phyloP scores from a whole-genome alignment of 768 basidiomycete genomes.

The Crassisporium funariophilum region DNA sequence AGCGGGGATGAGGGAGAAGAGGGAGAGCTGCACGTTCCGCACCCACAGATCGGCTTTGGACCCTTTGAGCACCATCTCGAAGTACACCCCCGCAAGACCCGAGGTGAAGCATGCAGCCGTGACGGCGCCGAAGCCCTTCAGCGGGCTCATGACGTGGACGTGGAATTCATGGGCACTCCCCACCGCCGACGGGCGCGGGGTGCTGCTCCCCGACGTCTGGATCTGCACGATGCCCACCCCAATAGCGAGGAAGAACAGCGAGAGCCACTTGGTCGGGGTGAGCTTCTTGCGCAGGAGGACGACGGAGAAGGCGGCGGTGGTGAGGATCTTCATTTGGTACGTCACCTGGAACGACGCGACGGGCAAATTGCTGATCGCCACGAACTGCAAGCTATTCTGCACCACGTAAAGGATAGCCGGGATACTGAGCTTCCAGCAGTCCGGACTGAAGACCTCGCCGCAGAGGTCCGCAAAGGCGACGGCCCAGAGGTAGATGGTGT shows the following conservation, averaged over 20 bases:
- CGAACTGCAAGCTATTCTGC: conserved; percentile 97
- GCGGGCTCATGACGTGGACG: conserved; percentile 78
- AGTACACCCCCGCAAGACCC: conserved; percentile 96
- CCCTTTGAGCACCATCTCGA: conserved; percentile 96
- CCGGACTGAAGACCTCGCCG: conserved; percentile 79
- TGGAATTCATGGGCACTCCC: conserved; percentile 73
- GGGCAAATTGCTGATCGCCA: conserved; percentile 92
- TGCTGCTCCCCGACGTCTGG: conserved; percentile 49
- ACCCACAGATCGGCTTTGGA: conserved; percentile 93
- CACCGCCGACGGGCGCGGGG: conserved; percentile 40
- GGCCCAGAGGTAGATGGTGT: conserved; percentile 46
- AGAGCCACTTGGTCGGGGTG: conserved; percentile 78
- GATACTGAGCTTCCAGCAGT: conserved; percentile 98
- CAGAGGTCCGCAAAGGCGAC: conserved; percentile 58
- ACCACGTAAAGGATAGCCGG: conserved; percentile 94
- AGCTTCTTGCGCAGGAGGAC: conserved; percentile 77
- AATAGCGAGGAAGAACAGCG: conserved; percentile 84
- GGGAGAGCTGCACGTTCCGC: conserved; percentile 93
- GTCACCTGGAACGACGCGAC: conserved; percentile 98
- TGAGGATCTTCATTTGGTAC: conserved; percentile 98
- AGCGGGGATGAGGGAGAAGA: conserved; percentile 93
- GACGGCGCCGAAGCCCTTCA: conserved; percentile 91
- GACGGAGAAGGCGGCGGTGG: conserved; percentile 92
- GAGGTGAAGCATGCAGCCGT: conserved; percentile 93
- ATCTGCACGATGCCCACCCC: conserved; percentile 97